A percentile compares a stretch with the other conserved stretches of the same genome.
Conservation (phyloP, 345 rosid species). For the Turnera subulata region DNA sequence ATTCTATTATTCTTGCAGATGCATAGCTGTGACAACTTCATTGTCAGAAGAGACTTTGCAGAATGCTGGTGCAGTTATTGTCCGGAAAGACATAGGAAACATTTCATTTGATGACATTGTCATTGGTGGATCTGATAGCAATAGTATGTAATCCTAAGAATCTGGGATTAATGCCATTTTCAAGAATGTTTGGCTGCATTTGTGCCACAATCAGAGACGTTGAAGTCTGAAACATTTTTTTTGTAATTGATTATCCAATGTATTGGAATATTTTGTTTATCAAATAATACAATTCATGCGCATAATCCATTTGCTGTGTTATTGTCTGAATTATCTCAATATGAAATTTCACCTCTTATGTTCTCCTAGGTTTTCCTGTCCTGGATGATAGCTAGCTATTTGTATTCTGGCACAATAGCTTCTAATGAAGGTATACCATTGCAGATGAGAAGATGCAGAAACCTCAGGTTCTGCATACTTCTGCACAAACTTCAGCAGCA, state of each 20-base stretch:
- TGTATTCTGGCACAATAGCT: conserved; percentile 11
- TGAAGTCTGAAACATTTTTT: conserved; percentile 20
- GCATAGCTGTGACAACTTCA: conserved; percentile 88
- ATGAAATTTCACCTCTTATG: conserved; percentile 13
- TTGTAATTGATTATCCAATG: conserved; percentile 28
- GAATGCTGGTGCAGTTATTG: conserved; percentile 62
- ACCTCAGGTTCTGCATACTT: conserved; percentile 32
- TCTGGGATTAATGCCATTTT: conserved; percentile 31
- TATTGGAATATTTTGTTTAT: conserved; percentile 18
- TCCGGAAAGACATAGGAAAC: conserved; percentile 69
- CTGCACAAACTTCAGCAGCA: conserved; percentile 32
- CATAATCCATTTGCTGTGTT: conserved; percentile 3
- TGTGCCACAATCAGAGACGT: conserved; percentile 29
- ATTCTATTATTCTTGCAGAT: conserved; percentile 50
- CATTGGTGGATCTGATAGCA: conserved; percentile 66
- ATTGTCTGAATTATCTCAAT: conserved; percentile 11
- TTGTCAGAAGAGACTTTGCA: conserved; percentile 59
- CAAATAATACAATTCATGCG: conserved; percentile 9
- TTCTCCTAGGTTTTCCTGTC: conserved; percentile 13
- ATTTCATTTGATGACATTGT: conserved; percentile 80
- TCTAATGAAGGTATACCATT: conserved; percentile 31
- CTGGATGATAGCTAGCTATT: conserved; percentile 4
- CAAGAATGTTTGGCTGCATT: conserved; percentile 28
- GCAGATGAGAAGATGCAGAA: conserved; percentile 50
- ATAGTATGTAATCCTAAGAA: conserved; percentile 72